Conservation (phyloP, 176 grass and related monocot genomes). For the Raddia distichophylla region DNA sequence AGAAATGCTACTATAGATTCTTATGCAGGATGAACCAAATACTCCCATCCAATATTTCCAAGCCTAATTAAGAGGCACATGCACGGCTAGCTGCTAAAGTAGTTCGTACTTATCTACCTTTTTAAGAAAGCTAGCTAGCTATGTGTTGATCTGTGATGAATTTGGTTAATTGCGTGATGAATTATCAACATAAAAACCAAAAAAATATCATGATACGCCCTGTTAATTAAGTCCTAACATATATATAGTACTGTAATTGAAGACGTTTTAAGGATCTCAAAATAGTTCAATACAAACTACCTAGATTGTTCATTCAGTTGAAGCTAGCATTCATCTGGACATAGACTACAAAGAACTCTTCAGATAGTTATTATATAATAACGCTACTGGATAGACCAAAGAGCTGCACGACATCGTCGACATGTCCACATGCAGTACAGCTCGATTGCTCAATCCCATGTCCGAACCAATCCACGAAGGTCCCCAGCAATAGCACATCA, state of each 20-base stretch:
- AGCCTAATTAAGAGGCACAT: background rate
- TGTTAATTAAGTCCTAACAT: background rate
- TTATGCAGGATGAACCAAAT: constrained; percentile 21
- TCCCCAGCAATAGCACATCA: constrained; percentile 2
- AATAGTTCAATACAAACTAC: background rate
- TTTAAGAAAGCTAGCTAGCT: background rate
- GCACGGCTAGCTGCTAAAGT: background rate
- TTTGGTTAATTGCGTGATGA: background rate
- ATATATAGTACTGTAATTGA: background rate
- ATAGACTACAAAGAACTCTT: background rate
- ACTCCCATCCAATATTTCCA: constrained; percentile 11
- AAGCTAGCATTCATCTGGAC: background rate
- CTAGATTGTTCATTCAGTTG: background rate
- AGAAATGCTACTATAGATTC: background rate
- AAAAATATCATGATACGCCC: background rate
- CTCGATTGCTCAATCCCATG: constrained; percentile 9
- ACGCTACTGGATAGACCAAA: background rate
- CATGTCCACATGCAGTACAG: constrained; percentile 22
- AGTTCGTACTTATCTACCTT: background rate
- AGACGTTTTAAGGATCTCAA: background rate
- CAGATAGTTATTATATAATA: background rate
- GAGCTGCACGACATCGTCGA: background rate
- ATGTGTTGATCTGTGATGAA: background rate
- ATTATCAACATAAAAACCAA: background rate
- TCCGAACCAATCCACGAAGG: constrained; percentile 23